Evolutionary conservation across 148 eudicot species (phyloP), one percentile per base, ranked within the genome.

Genomic region (Vaccinium corymbosum): DNA sequence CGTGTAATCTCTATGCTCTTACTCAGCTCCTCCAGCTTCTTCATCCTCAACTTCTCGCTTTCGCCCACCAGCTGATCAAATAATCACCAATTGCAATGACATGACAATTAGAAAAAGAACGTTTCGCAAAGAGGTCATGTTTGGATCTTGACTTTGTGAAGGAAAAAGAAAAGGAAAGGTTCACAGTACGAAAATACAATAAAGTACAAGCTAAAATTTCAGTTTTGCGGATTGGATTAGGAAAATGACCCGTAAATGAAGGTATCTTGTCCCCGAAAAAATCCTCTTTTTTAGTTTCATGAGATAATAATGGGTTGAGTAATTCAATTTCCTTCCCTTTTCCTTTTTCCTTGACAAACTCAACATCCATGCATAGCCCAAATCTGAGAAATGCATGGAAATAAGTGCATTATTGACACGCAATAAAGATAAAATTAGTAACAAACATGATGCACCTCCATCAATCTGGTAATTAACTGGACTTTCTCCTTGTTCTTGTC

Each of bases 401-500:
- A 20, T 27, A 55, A n/a, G 19, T 27, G 80, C 80, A 22, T 78
- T 14, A 52, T 32, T 78, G 32, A 51, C 19, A 35, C 51, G 53
- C 12, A 62, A 78, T 22, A 70, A 29, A 27, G 46, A 32, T 52
- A 57, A 29, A 46, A 78, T 52, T 14, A 78, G 46, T 14, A 55
- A 79, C 17, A 79, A 70, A 57, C 42, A 71, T 52, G 71, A 55
- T 68, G 85, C 85, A 95, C 98, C 98, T 94, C 98, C 86, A 95
- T 95, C 78, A 95, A 88, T 92, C 90, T 93, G 86, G 94, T 93
- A 20, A 95, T 90, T 14, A 95, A 92, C 84, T 92, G 95, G 20
- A 89, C 95, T 91, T 95, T 95, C 52, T 95, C 98, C 85, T 94
- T 95, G 97, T 95, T 94, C 92, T 93, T 95, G 17, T 94, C 98